Percentiles rank a stretch among this genome's conserved stretches.
phyloP scores from a whole-genome alignment of 176 grass and related monocot species.

The Aegilops tauschii region DNA sequence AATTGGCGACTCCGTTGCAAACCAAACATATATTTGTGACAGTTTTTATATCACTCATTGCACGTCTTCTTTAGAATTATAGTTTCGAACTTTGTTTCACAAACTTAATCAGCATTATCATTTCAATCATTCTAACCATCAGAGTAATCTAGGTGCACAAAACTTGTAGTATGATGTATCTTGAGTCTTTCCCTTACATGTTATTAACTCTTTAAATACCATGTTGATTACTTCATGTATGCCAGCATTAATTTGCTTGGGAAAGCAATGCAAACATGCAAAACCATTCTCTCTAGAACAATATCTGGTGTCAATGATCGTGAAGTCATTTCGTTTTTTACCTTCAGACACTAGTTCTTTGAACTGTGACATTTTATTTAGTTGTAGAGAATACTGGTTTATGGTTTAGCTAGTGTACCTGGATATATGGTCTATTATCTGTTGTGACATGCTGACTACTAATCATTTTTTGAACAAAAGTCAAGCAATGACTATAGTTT shows the following conservation, averaged over 20 bases:
- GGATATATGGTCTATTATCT: background rate
- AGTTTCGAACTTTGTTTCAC: background rate
- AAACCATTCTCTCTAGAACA: slow-evolving; percentile 8
- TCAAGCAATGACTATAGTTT: slow-evolving; percentile 4
- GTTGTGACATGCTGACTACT: background rate
- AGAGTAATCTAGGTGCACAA: background rate
- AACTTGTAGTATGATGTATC: background rate
- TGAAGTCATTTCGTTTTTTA: slow-evolving; percentile 3
- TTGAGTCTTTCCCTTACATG: background rate
- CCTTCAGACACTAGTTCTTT: background rate
- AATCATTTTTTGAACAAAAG: slow-evolving; percentile 26
- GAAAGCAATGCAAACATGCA: background rate
- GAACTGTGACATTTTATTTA: slow-evolving; percentile 24
- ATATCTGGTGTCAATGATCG: slow-evolving; percentile 7
- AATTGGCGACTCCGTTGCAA: background rate
- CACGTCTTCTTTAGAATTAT: background rate
- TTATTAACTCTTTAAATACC: background rate
- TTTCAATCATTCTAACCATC: background rate
- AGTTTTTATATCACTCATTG: background rate
- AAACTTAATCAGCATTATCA: background rate
- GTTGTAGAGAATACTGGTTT: background rate
- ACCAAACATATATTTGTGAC: background rate
- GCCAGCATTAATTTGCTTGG: background rate
- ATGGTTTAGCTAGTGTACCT: slow-evolving; percentile 24
- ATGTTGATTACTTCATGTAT: background rate